Evolutionary conservation across 2,329 filamentous ascomycete species (phyloP), one percentile per base, ranked within the genome.

Genomic region (Capronia epimyces): DNA sequence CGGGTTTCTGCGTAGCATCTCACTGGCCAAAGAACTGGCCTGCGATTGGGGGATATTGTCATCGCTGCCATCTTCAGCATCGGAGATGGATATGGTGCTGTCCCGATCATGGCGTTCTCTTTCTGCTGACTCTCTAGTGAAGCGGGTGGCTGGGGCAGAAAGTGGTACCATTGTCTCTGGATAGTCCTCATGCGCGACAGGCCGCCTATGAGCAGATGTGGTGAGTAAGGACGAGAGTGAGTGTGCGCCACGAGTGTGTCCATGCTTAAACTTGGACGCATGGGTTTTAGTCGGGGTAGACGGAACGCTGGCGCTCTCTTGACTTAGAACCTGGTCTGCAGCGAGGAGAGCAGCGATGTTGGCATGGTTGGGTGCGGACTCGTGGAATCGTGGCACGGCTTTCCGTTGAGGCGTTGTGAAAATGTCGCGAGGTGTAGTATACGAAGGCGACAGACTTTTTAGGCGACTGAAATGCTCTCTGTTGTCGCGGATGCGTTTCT

Each of bases 401-500:
- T 70, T 71, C 55, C 69, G 63, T 49, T 73, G 67, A 52, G 69
- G 67, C 2, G 68, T 70, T 24, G 62, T 78, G 67, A 57, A 75
- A 67, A 71, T 76, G 70, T 58, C 64, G 49, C 73, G 73, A 40
- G 83, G 82, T 1, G 80, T 82, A 52, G 83, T 70, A 61, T 87
- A 85, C 63, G 86, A 84, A 2, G 61, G 60, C n/a, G 57, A 62
- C 36, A 58, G 47, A 34, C 53, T 59, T 50, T 58, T 60, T 43
- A 95, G 79, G 64, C 79, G 78, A 52, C 87, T 86, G 61, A 95
- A 83, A 64, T 95, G 89, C 64, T 94, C 87, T 56, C 91, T 78
- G 64, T 95, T 95, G 66, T 95, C 88, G 36, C 86, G 82, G 57
- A 97, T 95, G 16, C 91, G 84, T 55, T 83, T 87, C 52, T 90